Evolutionary conservation across 2,329 filamentous ascomycete species (phyloP).

Genomic region (Tolypocladium cylindrosporum): DNA sequence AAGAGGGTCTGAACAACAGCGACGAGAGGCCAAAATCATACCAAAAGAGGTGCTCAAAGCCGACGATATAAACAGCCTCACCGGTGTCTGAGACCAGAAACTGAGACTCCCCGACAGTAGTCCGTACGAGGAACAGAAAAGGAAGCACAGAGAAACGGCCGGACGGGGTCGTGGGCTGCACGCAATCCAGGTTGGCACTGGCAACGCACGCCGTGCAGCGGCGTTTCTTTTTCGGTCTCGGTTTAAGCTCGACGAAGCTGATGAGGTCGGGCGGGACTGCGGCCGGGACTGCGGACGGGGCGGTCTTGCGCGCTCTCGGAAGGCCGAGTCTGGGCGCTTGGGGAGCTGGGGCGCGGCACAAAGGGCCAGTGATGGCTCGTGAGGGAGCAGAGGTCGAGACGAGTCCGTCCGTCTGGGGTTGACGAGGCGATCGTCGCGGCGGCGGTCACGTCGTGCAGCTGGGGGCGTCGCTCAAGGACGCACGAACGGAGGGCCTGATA

Average conservation of each 20-base stretch:
- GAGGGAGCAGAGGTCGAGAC: not conserved
- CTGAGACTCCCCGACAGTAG: not conserved
- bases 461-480: not conserved
- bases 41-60: not conserved
- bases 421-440: not conserved
- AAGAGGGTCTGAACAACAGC: not conserved
- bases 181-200: not conserved
- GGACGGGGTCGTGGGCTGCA: not conserved
- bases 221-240: conserved; percentile 4
- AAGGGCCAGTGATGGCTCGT: not conserved
- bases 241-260: not conserved
- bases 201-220: not conserved
- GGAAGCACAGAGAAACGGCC: not conserved
- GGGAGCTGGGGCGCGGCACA: not conserved
- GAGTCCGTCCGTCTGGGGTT: not conserved
- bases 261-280: not conserved
- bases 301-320: not conserved
- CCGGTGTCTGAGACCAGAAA: not conserved
- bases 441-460: not conserved
- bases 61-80: not conserved
- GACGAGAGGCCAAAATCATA: not conserved
- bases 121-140: not conserved
- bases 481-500: not conserved
- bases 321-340: not conserved
- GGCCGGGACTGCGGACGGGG: not conserved